Evolutionary conservation across 192 early-diverging fungal species (phyloP).

Genomic region (Coemansia reversa): DNA sequence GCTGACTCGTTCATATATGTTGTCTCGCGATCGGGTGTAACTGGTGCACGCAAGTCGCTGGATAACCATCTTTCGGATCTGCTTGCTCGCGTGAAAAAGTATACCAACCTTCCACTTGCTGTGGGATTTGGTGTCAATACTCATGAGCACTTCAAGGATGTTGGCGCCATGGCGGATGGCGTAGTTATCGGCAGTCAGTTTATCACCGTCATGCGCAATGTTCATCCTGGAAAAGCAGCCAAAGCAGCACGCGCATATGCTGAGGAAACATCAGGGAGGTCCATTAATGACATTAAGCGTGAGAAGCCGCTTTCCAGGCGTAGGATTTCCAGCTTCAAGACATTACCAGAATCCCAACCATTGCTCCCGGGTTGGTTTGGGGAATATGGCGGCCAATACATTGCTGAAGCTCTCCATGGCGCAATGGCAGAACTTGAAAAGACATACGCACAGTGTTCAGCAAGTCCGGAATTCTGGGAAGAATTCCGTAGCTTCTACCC

Average conservation of each 20-base stretch:
- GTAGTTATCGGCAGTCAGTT: constrained; percentile 95
- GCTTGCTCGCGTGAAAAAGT: constrained; percentile 73
- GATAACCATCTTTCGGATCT: constrained; percentile 68
- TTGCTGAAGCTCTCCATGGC: constrained; percentile 95
- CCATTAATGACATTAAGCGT: constrained; percentile 20
- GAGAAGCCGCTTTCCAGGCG: constrained; percentile 25
- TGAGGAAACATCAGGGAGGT: constrained; percentile 55
- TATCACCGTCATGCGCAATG: constrained; percentile 74
- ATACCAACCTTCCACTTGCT: constrained; percentile 82
- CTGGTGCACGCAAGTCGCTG: constrained; percentile 74
- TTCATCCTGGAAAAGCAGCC: constrained; percentile 48
- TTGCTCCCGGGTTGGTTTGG: constrained; percentile 81
- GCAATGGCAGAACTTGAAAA: constrained; percentile 87
- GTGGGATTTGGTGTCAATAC: constrained; percentile 97
- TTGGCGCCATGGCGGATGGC: constrained; percentile 88
- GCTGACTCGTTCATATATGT: constrained; percentile 97
- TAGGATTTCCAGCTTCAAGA: background rate
- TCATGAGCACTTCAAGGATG: constrained; percentile 80
- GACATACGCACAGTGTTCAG: constrained; percentile 75
- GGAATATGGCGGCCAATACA: constrained; percentile 95
- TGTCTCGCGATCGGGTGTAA: constrained; percentile 91
- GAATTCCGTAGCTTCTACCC: constrained; percentile 88
- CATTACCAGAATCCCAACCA: constrained; percentile 40
- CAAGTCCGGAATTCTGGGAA: constrained; percentile 90
- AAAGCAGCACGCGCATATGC: constrained; percentile 56